These are phyloP conservation scores for Beauveria sp. DNA, from an alignment of 2,329 filamentous ascomycete species.

Conservation along the genomic window DNA sequence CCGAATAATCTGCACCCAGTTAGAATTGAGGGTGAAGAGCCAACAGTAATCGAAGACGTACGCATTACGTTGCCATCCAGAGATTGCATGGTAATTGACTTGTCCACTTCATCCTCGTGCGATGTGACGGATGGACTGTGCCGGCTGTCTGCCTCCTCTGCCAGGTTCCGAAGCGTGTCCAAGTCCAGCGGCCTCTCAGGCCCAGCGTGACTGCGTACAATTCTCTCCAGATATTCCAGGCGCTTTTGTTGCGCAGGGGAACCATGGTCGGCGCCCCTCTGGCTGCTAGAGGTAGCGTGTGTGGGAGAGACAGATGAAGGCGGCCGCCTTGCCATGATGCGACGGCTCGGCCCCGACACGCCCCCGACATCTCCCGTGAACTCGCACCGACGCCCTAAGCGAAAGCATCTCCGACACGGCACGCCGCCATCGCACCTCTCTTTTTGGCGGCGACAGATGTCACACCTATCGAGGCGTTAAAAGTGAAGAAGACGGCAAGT, in stretches of 20 bases:
- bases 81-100: conserved; percentile 30
- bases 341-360: conserved; percentile 8
- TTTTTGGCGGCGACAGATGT: conserved; percentile 46
- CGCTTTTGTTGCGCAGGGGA: conserved; percentile 9
- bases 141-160: conserved; percentile 24
- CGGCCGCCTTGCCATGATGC: neutral
- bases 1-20: conserved; percentile 36
- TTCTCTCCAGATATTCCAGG: conserved; percentile 8
- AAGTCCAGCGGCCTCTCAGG: conserved; percentile 10
- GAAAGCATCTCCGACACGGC: conserved; percentile 44
- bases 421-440: conserved; percentile 50
- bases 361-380: conserved; percentile 27
- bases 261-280: neutral
- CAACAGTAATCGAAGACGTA: conserved; percentile 12
- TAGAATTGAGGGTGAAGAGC: neutral
- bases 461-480: conserved; percentile 32
- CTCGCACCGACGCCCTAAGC: conserved; percentile 42
- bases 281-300: neutral
- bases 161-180: conserved; percentile 29
- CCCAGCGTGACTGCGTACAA: conserved; percentile 11
- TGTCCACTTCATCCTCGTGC: conserved; percentile 17
- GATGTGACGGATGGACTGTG: conserved; percentile 10
- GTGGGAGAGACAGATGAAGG: neutral
- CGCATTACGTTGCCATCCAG: conserved; percentile 34
- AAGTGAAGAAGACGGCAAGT: neutral